Evolutionary conservation across 345 rosid species (phyloP), one percentile per base, ranked within the genome.

Genomic region (Euphorbia tirucalli): DNA sequence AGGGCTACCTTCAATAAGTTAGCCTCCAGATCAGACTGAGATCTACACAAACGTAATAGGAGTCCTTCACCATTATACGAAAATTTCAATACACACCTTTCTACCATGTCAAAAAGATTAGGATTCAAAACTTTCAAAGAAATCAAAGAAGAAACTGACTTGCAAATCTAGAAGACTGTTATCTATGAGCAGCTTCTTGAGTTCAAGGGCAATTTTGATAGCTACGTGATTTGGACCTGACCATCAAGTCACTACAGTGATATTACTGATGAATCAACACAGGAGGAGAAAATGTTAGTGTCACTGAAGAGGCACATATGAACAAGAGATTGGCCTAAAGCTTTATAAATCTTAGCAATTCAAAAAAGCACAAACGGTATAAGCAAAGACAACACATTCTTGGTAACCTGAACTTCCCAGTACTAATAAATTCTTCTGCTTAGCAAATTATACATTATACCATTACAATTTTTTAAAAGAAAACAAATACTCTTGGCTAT

Each of bases 101-200:
- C 5, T 46, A 54, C 28, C 57, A 52, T 39, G 8, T 5, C 39
- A 35, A 49, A 28, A 63, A 22, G 46, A 24, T 41, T 11, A 18
- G 8, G 18, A 41, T 8, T 0, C 43, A 35, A 37, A 9, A 7
- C 60, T 66, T 46, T 18, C 49, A 63, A 49, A 16, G 28, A 44
- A 30, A 44, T 14, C 8, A 71, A 63, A 1, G 21, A 15, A 27
- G 16, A 44, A 69, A 65, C n/a, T 24, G 70, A 62, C 32, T 57
- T 92, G 92, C 98, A 92, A 97, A 77, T 95, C 99, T 32, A 95
- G 88, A 75, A 95, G 99, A 77, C 97, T 95, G 84, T 95, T 92
- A 79, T 95, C 98, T 58, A 92, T 85, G n/a, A 95, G 92, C 80
- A 95, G 85, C 83, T 95, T 95, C 90, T 95, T 95, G 76, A 95